Base-by-base conservation (phyloP, 2,329 filamentous ascomycete species). In the Paraphaeosphaeria sporulosa region DNA sequence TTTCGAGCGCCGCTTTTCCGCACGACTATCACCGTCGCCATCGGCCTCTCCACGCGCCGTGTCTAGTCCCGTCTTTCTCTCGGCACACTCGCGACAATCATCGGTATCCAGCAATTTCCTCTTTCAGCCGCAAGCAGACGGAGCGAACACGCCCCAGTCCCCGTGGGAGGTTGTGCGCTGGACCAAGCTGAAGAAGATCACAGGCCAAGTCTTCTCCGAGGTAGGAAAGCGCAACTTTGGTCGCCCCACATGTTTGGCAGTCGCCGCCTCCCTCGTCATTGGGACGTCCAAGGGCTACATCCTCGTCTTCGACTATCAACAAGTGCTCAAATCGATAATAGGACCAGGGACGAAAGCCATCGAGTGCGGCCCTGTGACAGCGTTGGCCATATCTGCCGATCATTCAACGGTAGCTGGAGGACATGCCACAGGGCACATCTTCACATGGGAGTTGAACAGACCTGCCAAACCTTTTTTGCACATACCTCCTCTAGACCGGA, bases 161-260 rank as follows among this genome's bases (percentile, higher is more conserved):
- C 95, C 95, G 1, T 99, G 95, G 96, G 95, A 99, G 72, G 93
- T 98, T 56, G 91, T 99, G 60, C 87, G 94, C 73, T 99, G 96
- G 96, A 98, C 93, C 1, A 95, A 91, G 74, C 81, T 99, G 59
- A 92, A 89, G 72, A 98, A 96, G 76, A 87, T 99, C 63, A 93
- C 93, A 25, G 88, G 87, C 0, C 93, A 98, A 76, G 89, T 92
- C 3, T 98, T 98, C 76, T 97, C 94, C 2, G 96, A 99, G 78
- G 86, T 90, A 46, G 95, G 94, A 38, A 95, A 89, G 80, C 90
- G 95, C 62, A 97, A 92, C 77, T 98, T 97, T 82, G 96, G 95
- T 30, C 86, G 89, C 43, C 93, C 94, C 25, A 97, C 94, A 0
- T 97, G 93, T 80, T 85, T 98, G 71, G 89, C 90, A 43, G 90